A percentile compares a stretch with the other conserved stretches of the same genome.
Conservation (phyloP, 2,329 filamentous ascomycete species). For the Iodosphaeria phyllophila region DNA sequence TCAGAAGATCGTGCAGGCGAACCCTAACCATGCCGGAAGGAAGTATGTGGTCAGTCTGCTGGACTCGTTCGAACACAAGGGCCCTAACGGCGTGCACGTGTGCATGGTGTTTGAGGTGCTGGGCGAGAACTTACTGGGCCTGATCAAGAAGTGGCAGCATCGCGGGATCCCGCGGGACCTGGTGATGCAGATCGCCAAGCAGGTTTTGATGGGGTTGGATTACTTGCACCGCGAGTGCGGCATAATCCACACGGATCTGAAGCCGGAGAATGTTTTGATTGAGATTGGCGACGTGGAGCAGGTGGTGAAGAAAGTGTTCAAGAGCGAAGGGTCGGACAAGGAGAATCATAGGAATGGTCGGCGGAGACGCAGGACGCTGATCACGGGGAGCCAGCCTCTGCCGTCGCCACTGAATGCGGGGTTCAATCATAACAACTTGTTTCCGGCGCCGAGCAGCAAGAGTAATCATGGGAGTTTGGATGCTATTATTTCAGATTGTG, state of each 20-base stretch:
- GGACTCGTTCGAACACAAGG: constrained; percentile 95
- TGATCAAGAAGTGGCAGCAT: constrained; percentile 98
- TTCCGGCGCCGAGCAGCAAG: constrained; percentile 38
- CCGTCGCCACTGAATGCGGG: constrained; percentile 86
- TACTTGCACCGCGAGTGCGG: constrained; percentile 96
- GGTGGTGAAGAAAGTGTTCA: constrained; percentile 91
- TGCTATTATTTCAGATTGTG: constrained; percentile 69
- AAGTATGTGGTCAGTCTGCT: constrained; percentile 91
- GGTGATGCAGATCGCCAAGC: constrained; percentile 97
- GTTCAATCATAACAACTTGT: constrained; percentile 67
- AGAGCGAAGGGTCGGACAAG: constrained; percentile 56
- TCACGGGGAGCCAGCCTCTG: constrained; percentile 90
- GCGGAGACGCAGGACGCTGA: constrained; percentile 75
- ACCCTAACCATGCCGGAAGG: constrained; percentile 82
- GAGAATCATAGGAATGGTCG: constrained; percentile 86
- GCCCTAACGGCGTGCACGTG: constrained; percentile 87
- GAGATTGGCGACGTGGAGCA: constrained; percentile 98
- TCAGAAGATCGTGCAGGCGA: constrained; percentile 90
- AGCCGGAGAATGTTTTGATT: constrained; percentile 95
- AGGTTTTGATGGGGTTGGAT: constrained; percentile 86
- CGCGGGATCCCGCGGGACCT: constrained; percentile 89
- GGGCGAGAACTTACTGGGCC: constrained; percentile 79
- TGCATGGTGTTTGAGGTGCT: constrained; percentile 99
- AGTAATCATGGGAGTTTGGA: constrained; percentile 69
- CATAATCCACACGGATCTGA: constrained; percentile 95